Conservation (phyloP, 495 filamentous ascomycete genomes). For the Penicillium parvum region DNA sequence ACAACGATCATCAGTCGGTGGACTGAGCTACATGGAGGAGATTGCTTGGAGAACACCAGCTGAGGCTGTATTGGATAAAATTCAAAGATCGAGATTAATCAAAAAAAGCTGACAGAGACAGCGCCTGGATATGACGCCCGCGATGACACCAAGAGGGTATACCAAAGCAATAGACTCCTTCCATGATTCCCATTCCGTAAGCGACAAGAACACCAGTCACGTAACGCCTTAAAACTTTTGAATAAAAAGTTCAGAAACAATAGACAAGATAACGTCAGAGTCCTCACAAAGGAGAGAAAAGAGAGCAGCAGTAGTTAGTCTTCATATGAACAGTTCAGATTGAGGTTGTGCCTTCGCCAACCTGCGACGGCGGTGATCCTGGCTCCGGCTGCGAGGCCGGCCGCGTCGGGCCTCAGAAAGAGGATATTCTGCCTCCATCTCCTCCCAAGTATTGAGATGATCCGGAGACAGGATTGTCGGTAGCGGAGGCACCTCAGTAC, state of each 20-base stretch:
- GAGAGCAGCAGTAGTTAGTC: constrained; percentile 1
- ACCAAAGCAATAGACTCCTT: constrained; percentile 5
- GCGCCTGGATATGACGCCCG: constrained; percentile 9
- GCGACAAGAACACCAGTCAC: neutral
- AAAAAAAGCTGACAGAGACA: neutral
- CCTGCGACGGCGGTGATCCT: constrained; percentile 21
- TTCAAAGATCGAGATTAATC: neutral
- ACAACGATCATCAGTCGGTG: too few relatives aligned
- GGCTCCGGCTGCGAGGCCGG: constrained; percentile 28
- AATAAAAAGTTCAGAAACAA: constrained; percentile 5
- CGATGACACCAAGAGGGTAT: constrained; percentile 19
- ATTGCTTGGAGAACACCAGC: too few relatives aligned
- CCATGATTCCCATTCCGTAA: too few relatives aligned
- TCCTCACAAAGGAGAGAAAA: too few relatives aligned
- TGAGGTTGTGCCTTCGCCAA: constrained; percentile 20
- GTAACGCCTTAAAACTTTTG: neutral
- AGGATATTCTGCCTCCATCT: constrained; percentile 1
- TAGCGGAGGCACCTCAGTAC: constrained; percentile 15
- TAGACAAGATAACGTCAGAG: too few relatives aligned
- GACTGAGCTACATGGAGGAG: too few relatives aligned
- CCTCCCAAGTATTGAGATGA: constrained; percentile 5
- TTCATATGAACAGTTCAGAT: constrained; percentile 16
- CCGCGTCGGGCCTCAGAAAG: constrained; percentile 22
- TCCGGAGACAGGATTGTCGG: constrained; percentile 21
- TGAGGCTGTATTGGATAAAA: neutral